Evolutionary conservation across 148 eudicot genomes (phyloP), one percentile per base, ranked within the genome.

Genomic region (Chenopodium suecicum): DNA sequence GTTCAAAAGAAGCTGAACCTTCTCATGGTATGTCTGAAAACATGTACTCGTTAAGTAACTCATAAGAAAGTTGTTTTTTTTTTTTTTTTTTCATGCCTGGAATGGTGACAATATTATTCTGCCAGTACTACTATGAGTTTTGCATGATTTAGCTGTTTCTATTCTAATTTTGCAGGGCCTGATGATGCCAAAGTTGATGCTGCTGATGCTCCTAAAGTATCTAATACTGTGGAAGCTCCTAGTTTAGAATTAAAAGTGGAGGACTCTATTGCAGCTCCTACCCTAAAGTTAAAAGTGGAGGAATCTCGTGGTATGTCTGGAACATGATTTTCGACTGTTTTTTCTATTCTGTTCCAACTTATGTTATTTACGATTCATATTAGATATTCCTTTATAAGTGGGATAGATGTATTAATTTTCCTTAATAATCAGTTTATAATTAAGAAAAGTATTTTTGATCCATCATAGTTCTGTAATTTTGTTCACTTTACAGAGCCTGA

Each of bases 161-260:
- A 1, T 41, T n/a, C 23, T 71, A 56, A 41, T 44, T 52, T 79
- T 68, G 48, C 82, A 80, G 82, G 52, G n/a, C 52, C 14, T 72
- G 69, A 34, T 17, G 62, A 46, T 34, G 68, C 50, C 20, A 44
- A 70, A 29, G 48, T 31, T 31, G 64, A 69, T 68, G 74, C 32
- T 31, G 37, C 74, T 67, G 73, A 78, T 46, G 73, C 80, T 66
- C 25, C 73, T 44, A 22, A 27, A 48, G 64, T 25, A 23, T 54
- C 48, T 13, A 4, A 9, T 66, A 70, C 29, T 54, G 19, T 47
- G 31, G 80, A 23, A 25, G 37, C 73, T 67, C 12, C 20, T 46
- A 78, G 72, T 65, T 78, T 66, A 60, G 19, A 37, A 46, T 65
- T 66, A 65, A 23, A n/a, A 41, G 8, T 41, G 44, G 44, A 41